A percentile compares a stretch with the other conserved stretches of the same genome.
These are phyloP conservation scores for Quercus glauca DNA, from an alignment of 306 rosid genomes.

Conservation along the genomic window DNA sequence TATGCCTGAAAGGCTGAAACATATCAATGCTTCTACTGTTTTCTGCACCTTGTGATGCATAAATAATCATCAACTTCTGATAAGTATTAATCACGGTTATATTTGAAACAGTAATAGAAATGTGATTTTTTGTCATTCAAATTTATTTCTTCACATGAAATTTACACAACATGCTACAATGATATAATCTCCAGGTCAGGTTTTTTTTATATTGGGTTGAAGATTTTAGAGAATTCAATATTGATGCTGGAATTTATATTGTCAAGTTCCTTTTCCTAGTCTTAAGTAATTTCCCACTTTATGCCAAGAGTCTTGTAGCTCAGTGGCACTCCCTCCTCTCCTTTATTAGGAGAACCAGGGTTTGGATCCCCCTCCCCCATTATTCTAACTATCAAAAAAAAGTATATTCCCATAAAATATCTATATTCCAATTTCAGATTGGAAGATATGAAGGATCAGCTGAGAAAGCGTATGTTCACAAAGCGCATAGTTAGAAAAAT, in stretches of 20 bases:
- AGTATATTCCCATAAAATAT: neutral
- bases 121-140: neutral
- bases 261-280: neutral
- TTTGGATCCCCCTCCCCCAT: too few relatives aligned
- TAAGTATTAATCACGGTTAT: neutral
- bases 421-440: constrained; percentile 48
- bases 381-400: too few relatives aligned
- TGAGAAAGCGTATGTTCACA: constrained; percentile 87
- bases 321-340: too few relatives aligned
- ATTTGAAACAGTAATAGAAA: neutral
- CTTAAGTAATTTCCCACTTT: neutral
- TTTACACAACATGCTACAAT: neutral
- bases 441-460: constrained; percentile 86
- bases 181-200: constrained; percentile 9
- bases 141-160: neutral
- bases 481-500: constrained; percentile 72
- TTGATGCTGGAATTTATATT: constrained; percentile 2
- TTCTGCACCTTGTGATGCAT: neutral
- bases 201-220: constrained; percentile 10
- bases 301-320: too few relatives aligned
- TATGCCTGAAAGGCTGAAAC: neutral
- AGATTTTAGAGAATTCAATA: neutral
- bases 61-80: neutral
- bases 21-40: neutral
- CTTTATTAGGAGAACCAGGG: too few relatives aligned